Base-by-base conservation (phyloP, 441 rosid genomes). In the Metrosideros polymorpha region DNA sequence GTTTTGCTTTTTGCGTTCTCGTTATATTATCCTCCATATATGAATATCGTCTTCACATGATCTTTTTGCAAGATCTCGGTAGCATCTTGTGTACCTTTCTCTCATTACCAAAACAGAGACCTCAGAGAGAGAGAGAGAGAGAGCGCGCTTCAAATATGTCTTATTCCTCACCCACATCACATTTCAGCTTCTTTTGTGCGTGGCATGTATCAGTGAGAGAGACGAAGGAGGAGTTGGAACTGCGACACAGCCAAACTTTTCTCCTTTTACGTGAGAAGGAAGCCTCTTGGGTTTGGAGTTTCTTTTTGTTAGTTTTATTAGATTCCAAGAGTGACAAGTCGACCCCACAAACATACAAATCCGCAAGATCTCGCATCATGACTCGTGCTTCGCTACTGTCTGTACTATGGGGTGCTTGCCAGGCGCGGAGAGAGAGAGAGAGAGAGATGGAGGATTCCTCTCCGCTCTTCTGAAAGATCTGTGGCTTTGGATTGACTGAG, bases 311-410 rank as follows among this genome's bases (percentile, higher is more conserved):
- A 35, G 14, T 35, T 35, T 39, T 71, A n/a, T 71, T 22, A 71
- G 47, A 71, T 35, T 35, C n/a, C 47, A 35, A 10, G 79, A n/a
- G 50, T 17, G 85, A 83, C 84, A 50, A 53, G 75, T 22, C n/a
- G 85, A 57, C 85, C 87, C 87, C 87, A 83, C 86, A 35, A 43
- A 14, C 45, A 4, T 53, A 83, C 87, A 83, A 77, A 9, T 83
- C 35, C 35, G 89, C 85, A 51, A 66, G 84, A 71, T 88, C 82
- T 55, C 47, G 43, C 84, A 87, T 71, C 32, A 49, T 49, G 66
- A 19, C 86, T 85, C 71, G 86, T 87, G 92, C 87, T 87, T 57
- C 30, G 55, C 15, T 42, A 12, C 19, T 87, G 92, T 86, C 89
- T 86, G 87, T 83, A 63, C 82, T 29, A 14, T 9, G 15, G 86